Conservation (phyloP, 306 rosid species). For the Cicer arietinum region DNA sequence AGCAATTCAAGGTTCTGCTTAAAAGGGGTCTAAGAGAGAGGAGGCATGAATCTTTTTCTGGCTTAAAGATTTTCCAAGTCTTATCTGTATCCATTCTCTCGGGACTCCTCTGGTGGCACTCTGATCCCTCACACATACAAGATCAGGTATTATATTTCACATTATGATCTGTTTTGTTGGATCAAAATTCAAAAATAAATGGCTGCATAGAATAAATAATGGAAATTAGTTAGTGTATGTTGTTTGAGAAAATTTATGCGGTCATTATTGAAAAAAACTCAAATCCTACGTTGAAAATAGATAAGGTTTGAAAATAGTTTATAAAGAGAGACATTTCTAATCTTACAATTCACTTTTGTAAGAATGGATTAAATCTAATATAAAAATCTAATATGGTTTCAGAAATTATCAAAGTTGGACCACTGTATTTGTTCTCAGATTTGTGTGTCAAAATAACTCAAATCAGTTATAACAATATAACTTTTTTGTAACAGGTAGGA, state of each 20-base stretch:
- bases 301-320: no score
- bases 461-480: background rate
- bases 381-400: no score
- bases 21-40: slow-evolving; percentile 82
- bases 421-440: no score
- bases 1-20: slow-evolving; percentile 77
- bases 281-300: no score
- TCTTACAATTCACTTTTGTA: no score
- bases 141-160: slow-evolving; percentile 66
- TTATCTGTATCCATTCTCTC: slow-evolving; percentile 85
- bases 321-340: no score
- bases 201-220: background rate
- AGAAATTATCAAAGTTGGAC: no score
- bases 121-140: slow-evolving; percentile 73
- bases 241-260: no score
- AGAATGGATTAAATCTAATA: no score
- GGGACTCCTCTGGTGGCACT: slow-evolving; percentile 91
- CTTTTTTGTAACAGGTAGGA: slow-evolving; percentile 65
- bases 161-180: background rate
- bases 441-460: no score
- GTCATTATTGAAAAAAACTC: no score
- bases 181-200: slow-evolving; percentile 5
- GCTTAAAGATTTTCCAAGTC: slow-evolving; percentile 84
- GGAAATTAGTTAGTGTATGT: background rate
- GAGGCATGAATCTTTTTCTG: slow-evolving; percentile 89